Evolutionary conservation across 768 basidiomycete genomes (phyloP).

Genomic region (Paxillus ammoniavirescens): DNA sequence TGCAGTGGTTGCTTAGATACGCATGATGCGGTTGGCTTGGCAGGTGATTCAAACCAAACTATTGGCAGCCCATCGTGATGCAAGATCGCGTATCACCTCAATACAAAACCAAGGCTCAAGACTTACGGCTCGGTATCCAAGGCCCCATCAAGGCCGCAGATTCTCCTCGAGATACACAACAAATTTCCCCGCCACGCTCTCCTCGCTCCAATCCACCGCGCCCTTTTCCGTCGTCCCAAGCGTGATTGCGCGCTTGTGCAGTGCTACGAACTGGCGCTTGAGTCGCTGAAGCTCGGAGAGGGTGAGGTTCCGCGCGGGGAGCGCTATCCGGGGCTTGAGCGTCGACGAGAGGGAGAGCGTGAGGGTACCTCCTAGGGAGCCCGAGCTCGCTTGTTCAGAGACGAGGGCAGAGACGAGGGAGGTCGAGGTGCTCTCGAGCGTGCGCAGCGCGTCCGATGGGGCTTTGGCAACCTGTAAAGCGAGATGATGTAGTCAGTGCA

Average conservation of each 20-base stretch:
- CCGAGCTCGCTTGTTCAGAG: constrained; percentile 54
- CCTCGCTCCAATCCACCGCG: constrained; percentile 72
- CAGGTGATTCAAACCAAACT: too few relatives aligned
- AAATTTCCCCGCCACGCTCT: constrained; percentile 69
- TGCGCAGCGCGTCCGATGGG: constrained; percentile 83
- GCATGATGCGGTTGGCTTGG: too few relatives aligned
- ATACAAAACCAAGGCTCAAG: too few relatives aligned
- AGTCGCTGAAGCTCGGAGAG: constrained; percentile 85
- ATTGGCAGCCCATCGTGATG: too few relatives aligned
- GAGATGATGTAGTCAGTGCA: neutral
- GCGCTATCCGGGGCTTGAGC: constrained; percentile 47
- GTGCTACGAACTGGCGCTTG: constrained; percentile 87
- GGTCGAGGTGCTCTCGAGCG: constrained; percentile 77
- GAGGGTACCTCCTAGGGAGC: constrained; percentile 47
- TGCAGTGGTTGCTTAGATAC: too few relatives aligned
- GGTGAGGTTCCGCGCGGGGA: constrained; percentile 73
- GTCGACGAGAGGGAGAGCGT: constrained; percentile 37
- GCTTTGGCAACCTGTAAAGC: constrained; percentile 68
- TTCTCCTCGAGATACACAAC: constrained; percentile 70
- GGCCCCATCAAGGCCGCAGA: constrained; percentile 40
- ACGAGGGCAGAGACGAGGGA: constrained; percentile 72
- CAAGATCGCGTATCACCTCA: too few relatives aligned
- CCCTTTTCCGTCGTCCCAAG: constrained; percentile 80
- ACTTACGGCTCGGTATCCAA: neutral
- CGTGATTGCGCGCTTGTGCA: constrained; percentile 88